phyloP scores from a whole-genome alignment of 768 basidiomycete species.

The Lentinula detonsa region DNA sequence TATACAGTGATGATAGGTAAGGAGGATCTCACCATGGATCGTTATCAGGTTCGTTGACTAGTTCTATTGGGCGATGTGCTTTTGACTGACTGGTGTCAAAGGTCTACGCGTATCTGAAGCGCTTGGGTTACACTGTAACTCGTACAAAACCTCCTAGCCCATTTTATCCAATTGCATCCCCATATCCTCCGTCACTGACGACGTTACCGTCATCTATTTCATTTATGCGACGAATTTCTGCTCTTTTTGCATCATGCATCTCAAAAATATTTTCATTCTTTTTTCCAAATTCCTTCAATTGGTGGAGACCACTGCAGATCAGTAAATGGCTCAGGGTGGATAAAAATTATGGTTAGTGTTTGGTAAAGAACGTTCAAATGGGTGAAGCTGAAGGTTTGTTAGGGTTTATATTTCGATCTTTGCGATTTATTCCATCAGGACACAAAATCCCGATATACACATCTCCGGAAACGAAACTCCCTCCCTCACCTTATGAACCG shows the following conservation, averaged over 20 bases:
- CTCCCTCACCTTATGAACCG: constrained; percentile 60
- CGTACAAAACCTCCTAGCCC: constrained; percentile 59
- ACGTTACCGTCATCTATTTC: constrained; percentile 14
- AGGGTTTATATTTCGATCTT: constrained; percentile 64
- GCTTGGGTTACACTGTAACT: constrained; percentile 85
- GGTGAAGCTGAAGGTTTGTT: not conserved
- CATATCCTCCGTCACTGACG: constrained; percentile 15
- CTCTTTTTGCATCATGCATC: constrained; percentile 26
- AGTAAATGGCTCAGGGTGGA: constrained; percentile 42
- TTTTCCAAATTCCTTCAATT: constrained; percentile 35
- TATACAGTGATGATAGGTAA: constrained; percentile 80
- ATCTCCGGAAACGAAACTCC: constrained; percentile 13
- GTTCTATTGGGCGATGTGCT: not conserved
- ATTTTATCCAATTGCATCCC: constrained; percentile 46
- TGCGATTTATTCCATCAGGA: constrained; percentile 71
- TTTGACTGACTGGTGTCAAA: constrained; percentile 22
- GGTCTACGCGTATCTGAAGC: constrained; percentile 91
- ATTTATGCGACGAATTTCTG: constrained; percentile 27
- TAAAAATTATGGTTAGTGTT: constrained; percentile 45
- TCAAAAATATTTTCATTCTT: constrained; percentile 21
- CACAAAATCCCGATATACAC: constrained; percentile 43
- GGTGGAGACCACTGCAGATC: constrained; percentile 61
- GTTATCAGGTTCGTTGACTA: constrained; percentile 65
- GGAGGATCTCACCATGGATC: constrained; percentile 74
- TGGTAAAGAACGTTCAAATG: not conserved